Evolutionary conservation across 116 monocot genomes (phyloP), one percentile per base, ranked within the genome.

Genomic region (Thalassia testudinum): DNA sequence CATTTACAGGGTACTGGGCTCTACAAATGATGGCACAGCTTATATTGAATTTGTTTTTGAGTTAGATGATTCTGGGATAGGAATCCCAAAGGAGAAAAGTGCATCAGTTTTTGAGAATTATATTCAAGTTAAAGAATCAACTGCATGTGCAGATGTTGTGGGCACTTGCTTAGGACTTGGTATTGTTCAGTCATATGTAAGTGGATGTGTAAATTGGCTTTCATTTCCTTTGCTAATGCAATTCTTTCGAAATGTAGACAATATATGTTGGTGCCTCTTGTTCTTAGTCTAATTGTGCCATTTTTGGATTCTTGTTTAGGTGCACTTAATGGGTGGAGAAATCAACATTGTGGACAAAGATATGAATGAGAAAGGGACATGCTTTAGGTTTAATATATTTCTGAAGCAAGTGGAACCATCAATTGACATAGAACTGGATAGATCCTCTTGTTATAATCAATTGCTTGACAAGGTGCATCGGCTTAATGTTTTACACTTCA

Each of bases 131-230:
- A 82, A 77, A 34, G 81, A 82, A 47, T 43, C 47, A 14, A 13
- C 54, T 21, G 18, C 51, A 12, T 12, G 1, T 27, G 19, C 18
- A 17, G 78, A 54, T 2, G 64, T 65, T 14, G 80, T 71, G 65
- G 95, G 95, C 54, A 88, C 88, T 38, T 88, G 88, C 27, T 57
- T 95, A 47, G 95, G 95, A 18, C 79, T 95, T 61, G 95, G 95
- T 34, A 87, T 95, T 34, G 95, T 88, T 24, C 85, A 85, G 66
- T 95, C 88, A n/a, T 84, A 43, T 68, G 87, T 93, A 50, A 81
- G 80, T 77, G 49, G 30, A 3, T 3, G 30, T 34, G 30, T 10
- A 5, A 10, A 34, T n/a, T n/a, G n/a, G n/a, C n/a, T n/a, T n/a
- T n/a, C n/a, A 34, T 10, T 34, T 34, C 10, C 10, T 34, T 34